Evolutionary conservation across 371 early-diverging fungal species (phyloP), one percentile per base, ranked within the genome.

Genomic region (Mucor indicus): DNA sequence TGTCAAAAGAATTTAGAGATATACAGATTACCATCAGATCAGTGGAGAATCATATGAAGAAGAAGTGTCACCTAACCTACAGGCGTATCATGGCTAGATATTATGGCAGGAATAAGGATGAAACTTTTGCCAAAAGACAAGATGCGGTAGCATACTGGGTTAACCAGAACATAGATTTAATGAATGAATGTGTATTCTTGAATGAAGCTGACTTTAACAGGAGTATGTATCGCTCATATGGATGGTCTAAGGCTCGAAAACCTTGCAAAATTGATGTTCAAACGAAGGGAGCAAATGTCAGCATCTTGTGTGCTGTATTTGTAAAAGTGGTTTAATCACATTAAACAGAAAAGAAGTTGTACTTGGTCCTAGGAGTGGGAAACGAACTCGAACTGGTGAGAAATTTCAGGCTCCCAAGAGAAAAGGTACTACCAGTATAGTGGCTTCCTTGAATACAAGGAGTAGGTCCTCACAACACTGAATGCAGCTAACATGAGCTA

Each of bases 91-190:
- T 44, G 37, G 38, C 38, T 43, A 51, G 44, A 51, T 51, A 51
- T 51, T 51, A 51, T 44, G 51, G 38, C 44, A 51, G 51, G 38
- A 46, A 41, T 25, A 53, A 15, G 53, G 47, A 53, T 46, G 47
- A 53, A 33, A 46, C 36, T 53, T 33, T 40, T 53, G 32, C 46
- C 35, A 40, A 53, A 53, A 53, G 47, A 53, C 53, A 36, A 53
- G 47, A 46, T 46, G 42, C 41, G 36, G 53, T 39, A 40, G 47
- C 53, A 53, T 53, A 53, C 47, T 53, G 53, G 47, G 41, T 53
- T 46, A 53, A 47, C 39, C 48, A 37, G 44, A 45, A 55, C 39
- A 48, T 55, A 41, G 52, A 57, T 16, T 58, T 53, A 53, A 44
- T 38, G 42, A 48, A 53, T 37, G 37, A 49, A 20, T 48, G 52